A percentile compares a stretch with the other conserved stretches of the same genome.
These are phyloP conservation scores for Xylogone sp. DNA, from an alignment of 2,329 filamentous ascomycete species.

Conservation along the genomic window DNA sequence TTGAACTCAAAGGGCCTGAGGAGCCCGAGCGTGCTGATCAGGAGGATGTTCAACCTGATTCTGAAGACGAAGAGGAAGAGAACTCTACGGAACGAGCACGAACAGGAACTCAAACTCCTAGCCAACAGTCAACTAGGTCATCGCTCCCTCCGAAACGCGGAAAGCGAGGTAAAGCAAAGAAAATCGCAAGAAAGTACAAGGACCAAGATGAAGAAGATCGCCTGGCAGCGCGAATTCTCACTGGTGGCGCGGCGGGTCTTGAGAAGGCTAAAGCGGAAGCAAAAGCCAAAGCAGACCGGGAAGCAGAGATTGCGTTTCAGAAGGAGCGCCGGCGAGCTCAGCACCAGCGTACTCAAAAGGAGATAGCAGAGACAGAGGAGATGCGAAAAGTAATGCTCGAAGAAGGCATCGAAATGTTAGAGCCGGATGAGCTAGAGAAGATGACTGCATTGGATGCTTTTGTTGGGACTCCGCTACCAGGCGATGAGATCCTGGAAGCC, in stretches of 20 bases:
- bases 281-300: conserved; percentile 61
- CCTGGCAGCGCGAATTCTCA: conserved; percentile 74
- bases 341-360: conserved; percentile 71
- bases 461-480: conserved; percentile 71
- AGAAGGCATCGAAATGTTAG: conserved; percentile 54
- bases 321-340: conserved; percentile 75
- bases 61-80: conserved; percentile 23
- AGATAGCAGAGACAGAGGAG: conserved; percentile 75
- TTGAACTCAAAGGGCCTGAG: not conserved
- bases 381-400: conserved; percentile 56
- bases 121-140: conserved; percentile 39
- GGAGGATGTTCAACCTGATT: conserved; percentile 1
- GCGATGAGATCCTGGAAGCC: conserved; percentile 75
- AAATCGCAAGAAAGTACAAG: conserved; percentile 84
- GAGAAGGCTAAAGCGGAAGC: conserved; percentile 67
- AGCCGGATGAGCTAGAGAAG: conserved; percentile 54
- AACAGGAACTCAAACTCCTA: conserved; percentile 20
- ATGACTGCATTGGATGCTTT: conserved; percentile 62
- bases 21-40: not conserved
- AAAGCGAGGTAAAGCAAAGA: conserved; percentile 80
- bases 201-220: conserved; percentile 95
- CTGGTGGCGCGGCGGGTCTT: conserved; percentile 69
- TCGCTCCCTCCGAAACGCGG: conserved; percentile 58
- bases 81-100: conserved; percentile 9
- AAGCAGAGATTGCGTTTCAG: conserved; percentile 68